These are phyloP conservation scores for Beta macrorhiza DNA, from an alignment of 179 eudicot species.

Conservation along the genomic window DNA sequence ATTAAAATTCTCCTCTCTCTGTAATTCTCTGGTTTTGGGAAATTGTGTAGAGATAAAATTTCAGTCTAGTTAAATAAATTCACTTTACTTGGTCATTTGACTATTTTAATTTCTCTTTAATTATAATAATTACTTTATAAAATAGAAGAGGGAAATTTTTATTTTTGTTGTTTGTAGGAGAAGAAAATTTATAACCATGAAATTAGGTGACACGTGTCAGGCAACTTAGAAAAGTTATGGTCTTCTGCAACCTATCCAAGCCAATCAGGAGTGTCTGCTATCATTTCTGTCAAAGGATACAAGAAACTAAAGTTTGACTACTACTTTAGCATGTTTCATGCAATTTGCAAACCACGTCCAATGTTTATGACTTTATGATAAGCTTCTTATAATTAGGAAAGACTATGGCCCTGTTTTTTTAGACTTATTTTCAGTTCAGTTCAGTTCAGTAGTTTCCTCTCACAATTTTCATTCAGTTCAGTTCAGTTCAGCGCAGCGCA, in stretches of 20 bases:
- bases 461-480: no score
- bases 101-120: not conserved
- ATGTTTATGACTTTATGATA: not conserved
- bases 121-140: no score
- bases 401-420: no score
- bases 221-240: not conserved
- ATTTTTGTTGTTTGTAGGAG: not conserved
- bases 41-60: slow-evolving; percentile 28
- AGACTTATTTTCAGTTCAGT: no score
- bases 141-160: no score
- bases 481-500: no score
- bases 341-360: not conserved
- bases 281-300: slow-evolving; percentile 13
- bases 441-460: no score
- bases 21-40: slow-evolving; percentile 29
- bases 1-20: slow-evolving; percentile 3
- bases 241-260: slow-evolving; percentile 20
- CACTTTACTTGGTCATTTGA: slow-evolving; percentile 16
- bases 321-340: not conserved
- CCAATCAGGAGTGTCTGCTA: slow-evolving; percentile 23
- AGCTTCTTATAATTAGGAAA: no score
- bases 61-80: not conserved
- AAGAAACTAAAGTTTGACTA: slow-evolving; percentile 21
- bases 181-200: not conserved
- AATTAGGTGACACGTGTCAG: slow-evolving; percentile 18